Base-by-base conservation (phyloP, 2,329 filamentous ascomycete species). In the Myotisia sp. region DNA sequence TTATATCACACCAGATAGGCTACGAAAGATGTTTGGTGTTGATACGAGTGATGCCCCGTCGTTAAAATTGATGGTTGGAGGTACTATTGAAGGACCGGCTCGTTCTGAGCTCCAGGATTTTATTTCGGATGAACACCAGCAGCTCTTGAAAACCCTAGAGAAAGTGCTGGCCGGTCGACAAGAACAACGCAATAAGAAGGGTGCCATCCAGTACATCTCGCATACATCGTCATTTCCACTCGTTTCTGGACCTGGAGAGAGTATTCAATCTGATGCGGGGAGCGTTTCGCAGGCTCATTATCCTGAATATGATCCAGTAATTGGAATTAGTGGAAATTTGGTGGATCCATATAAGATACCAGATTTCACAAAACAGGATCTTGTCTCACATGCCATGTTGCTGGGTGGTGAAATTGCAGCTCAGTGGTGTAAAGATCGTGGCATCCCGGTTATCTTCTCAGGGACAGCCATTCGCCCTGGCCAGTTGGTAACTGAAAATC, bases 371-470 rank as follows among this genome's bases (percentile, higher is more conserved):
- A 58, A 56, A 29, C 41, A 45, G 10, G 52, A 62, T 29, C 47
- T 66, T 18, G 51, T 65, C 29, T 50, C 54, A 3, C 59, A 68
- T 32, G 44, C 61, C 22, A 78, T 77, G 73, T 52, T 73, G 38
- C 49, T 76, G 14, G 71, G 67, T 10, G 61, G 63, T 36, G 59
- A 65, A 31, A 52, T 64, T n/a, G 64, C 61, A 5, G 68, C 59
- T 9, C 44, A 50, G 8, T 74, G 67, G 67, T 68, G 65, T 43
- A 49, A 52, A n/a, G 61, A 67, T 26, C 57, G 68, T 12, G 51
- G 58, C 5, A 63, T 73, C 18, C 68, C 70, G 0, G 56, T 60
- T 29, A 57, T 68, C 32, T 71, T 62, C 44, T 52, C 61, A 41
- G 65, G 65, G 22, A 44, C 44, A 54, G 36, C 55, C 3, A 43